Evolutionary conservation across 371 early-diverging fungal genomes (phyloP).

Genomic region (Rhizomucor pusillus): DNA sequence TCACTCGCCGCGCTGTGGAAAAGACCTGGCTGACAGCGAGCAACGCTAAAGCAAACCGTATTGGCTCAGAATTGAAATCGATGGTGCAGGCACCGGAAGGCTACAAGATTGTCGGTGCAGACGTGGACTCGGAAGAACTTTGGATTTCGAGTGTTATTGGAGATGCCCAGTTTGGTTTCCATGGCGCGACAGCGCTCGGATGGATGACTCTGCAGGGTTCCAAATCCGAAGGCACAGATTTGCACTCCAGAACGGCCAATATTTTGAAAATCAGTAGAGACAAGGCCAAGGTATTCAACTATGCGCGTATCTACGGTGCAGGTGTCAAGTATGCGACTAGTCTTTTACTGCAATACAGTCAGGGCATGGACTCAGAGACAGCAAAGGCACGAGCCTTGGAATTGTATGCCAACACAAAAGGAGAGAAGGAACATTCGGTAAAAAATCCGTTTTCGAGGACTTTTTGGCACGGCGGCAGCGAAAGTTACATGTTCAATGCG

Average conservation of each 20-base stretch:
- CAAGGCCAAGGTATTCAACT: conserved; percentile 95
- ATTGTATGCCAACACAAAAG: conserved; percentile 87
- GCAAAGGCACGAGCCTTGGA: conserved; percentile 66
- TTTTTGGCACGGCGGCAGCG: conserved; percentile 93
- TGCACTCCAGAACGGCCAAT: conserved; percentile 90
- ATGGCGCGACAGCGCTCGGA: conserved; percentile 93
- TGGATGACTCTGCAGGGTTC: conserved; percentile 98
- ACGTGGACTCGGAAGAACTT: conserved; percentile 96
- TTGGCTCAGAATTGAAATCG: conserved; percentile 95
- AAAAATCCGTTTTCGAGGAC: conserved; percentile 26
- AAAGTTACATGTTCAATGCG: conserved; percentile 93
- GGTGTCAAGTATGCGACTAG: conserved; percentile 84
- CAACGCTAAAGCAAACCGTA: conserved; percentile 86
- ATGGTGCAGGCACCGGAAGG: conserved; percentile 82
- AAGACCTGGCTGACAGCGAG: conserved; percentile 95
- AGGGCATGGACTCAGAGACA: conserved; percentile 62
- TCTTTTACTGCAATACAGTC: conserved; percentile 79
- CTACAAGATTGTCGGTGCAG: conserved; percentile 92
- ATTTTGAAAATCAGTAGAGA: conserved; percentile 89
- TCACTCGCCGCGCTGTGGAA: conserved; percentile 95
- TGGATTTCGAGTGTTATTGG: conserved; percentile 96
- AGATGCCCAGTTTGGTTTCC: conserved; percentile 91
- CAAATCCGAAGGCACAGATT: conserved; percentile 87
- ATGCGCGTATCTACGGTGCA: conserved; percentile 96
- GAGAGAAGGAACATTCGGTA: conserved; percentile 52